phyloP scores from a whole-genome alignment of 345 rosid species.

The Salix viminalis region DNA sequence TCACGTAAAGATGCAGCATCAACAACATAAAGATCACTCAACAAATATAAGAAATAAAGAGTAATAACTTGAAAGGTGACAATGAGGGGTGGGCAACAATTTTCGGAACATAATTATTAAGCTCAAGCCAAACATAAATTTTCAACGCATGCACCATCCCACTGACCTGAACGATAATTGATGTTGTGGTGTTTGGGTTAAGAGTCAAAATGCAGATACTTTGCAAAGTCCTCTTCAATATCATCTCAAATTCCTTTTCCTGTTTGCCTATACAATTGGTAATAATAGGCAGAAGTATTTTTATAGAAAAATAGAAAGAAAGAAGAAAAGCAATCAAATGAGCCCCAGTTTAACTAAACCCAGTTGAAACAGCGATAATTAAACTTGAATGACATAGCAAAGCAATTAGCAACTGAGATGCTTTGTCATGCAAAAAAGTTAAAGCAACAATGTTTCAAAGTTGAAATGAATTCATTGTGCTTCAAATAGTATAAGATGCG shows the following conservation, averaged over 20 bases:
- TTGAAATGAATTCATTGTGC: background rate
- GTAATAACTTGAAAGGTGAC: background rate
- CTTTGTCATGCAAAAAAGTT: background rate
- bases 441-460: too few species aligned
- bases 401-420: background rate
- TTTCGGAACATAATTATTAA: background rate
- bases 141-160: background rate
- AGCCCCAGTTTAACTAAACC: background rate
- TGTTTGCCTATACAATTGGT: constrained; percentile 47
- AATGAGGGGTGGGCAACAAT: background rate
- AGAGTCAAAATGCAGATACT: constrained; percentile 71
- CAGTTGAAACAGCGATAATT: background rate
- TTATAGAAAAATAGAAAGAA: too few species aligned
- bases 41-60: background rate
- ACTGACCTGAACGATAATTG: constrained; percentile 69
- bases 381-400: background rate
- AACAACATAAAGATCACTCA: background rate
- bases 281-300: background rate
- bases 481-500: background rate
- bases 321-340: background rate
- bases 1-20: background rate
- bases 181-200: constrained; percentile 86
- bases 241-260: constrained; percentile 80
- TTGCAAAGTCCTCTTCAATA: constrained; percentile 76
- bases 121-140: background rate